Base-by-base conservation (phyloP, 208 protist genomes). In the Eutreptiella sp. region DNA sequence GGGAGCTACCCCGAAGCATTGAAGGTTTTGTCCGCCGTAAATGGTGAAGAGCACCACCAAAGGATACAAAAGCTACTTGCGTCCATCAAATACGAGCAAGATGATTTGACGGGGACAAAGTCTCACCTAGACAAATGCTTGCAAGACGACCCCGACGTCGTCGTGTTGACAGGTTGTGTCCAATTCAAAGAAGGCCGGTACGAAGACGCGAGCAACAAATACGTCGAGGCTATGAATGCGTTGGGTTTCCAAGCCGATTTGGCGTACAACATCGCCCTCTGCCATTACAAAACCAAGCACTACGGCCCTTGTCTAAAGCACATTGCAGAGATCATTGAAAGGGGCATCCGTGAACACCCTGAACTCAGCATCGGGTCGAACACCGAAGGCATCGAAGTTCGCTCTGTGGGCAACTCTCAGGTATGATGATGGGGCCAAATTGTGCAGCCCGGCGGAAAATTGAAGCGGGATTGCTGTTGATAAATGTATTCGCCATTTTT, bases 251-350 rank as follows among this genome's bases (percentile, higher is more conserved):
- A 90, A 34, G 76, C 90, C 24, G 75, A 94, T 42, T 70, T 97
- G 36, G 77, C 83, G n/a, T 98, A 98, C 81, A 94, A 95, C 74
- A 90, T 97, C 47, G 92, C 90, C 0, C 77, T 98, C 19, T 93
- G 90, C 52, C 84, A 95, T 59, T 98, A 95, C 77, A 72, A 81
- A 41, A 84, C 94, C 76, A 88, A 92, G 73, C 85, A 96, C 69
- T 95, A 94, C 71, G 90, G 79, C 3, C 73, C 80, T 0, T 87
- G 93, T 11, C 75, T 96, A 35, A 93, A 90, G 67, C 77, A 89
- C 68, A 88, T 96, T 45, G 82, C 81, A 3, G 90, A 96, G 46
- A 96, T 98, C 62, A 97, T 95, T 62, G 88, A 97, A 55, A 61
- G 75, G 23, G 93, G 93, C 26, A 88, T 96, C 36, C 70, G 89